These are phyloP conservation scores for Laetiporus sulphureus DNA, from an alignment of 1,284 basidiomycete genomes.

Conservation along the genomic window DNA sequence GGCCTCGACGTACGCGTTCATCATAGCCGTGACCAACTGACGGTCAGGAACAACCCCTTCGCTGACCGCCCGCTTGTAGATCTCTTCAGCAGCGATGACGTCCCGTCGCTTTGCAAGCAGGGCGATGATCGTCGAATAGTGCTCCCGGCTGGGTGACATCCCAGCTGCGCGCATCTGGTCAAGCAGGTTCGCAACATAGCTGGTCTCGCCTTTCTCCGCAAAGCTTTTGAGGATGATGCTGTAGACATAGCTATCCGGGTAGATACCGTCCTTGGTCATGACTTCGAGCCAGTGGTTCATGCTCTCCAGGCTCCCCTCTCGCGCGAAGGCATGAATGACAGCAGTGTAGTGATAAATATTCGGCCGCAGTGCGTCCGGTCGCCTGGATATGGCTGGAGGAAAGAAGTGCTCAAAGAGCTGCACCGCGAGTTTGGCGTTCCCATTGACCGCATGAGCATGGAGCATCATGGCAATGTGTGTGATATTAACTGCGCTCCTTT, in stretches of 20 bases:
- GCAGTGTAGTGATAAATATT: conserved; percentile 45
- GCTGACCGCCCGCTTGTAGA: conserved; percentile 58
- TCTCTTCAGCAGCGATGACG: conserved; percentile 55
- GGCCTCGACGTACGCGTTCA: conserved; percentile 82
- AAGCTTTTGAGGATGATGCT: conserved; percentile 59
- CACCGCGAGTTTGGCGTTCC: conserved; percentile 35
- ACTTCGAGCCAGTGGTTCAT: conserved; percentile 52
- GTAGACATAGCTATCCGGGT: conserved; percentile 51
- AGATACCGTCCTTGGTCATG: conserved; percentile 42
- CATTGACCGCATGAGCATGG: conserved; percentile 45
- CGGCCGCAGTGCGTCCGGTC: conserved; percentile 29
- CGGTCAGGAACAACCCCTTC: conserved; percentile 62
- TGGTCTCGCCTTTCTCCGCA: conserved; percentile 49
- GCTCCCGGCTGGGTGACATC: conserved; percentile 41
- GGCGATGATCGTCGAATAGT: conserved; percentile 70
- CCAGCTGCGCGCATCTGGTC: conserved; percentile 54
- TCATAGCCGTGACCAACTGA: conserved; percentile 61
- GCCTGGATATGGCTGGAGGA: conserved; percentile 19
- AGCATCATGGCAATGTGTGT: conserved; percentile 40
- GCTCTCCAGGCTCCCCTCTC: conserved; percentile 41
- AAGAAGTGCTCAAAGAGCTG: conserved; percentile 52
- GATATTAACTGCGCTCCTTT: conserved; percentile 21
- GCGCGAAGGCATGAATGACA: conserved; percentile 52
- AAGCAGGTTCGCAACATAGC: conserved; percentile 50
- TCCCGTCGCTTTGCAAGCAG: conserved; percentile 66